Evolutionary conservation across 495 filamentous ascomycete genomes (phyloP).

Genomic region (Podospora sp.): DNA sequence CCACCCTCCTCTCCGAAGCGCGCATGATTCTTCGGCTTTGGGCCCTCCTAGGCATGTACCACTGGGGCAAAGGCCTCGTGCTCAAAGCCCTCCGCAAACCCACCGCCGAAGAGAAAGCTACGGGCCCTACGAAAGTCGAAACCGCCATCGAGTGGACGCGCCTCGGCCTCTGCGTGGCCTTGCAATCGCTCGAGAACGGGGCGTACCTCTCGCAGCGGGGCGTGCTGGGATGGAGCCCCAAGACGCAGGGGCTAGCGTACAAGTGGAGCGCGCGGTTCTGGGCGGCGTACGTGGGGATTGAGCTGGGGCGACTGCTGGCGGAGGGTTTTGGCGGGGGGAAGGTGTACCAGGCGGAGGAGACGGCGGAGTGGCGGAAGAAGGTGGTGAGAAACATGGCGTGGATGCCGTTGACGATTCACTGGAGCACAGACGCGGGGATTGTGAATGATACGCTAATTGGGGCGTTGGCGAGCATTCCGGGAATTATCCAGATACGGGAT

Average conservation of each 20-base stretch:
- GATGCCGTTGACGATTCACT: conserved; percentile 71
- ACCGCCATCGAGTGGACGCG: conserved; percentile 66
- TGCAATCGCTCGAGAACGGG: conserved; percentile 82
- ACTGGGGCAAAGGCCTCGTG: conserved; percentile 64
- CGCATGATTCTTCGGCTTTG: conserved; percentile 77
- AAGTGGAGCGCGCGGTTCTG: conserved; percentile 80
- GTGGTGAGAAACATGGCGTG: conserved; percentile 55
- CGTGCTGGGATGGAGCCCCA: conserved; percentile 61
- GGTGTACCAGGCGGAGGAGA: conserved; percentile 48
- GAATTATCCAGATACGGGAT: conserved; percentile 67
- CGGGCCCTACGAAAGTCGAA: conserved; percentile 38
- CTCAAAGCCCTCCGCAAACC: conserved; percentile 26
- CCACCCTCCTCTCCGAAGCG: conserved; percentile 60
- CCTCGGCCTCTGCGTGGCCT: conserved; percentile 63
- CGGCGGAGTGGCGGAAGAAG: conserved; percentile 47
- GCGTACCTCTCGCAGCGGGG: conserved; percentile 74
- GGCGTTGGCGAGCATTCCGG: conserved; percentile 65
- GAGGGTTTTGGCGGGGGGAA: conserved; percentile 44
- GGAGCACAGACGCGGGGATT: conserved; percentile 72
- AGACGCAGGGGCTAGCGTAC: conserved; percentile 58
- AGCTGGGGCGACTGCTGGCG: conserved; percentile 66
- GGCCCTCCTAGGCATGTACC: conserved; percentile 76
- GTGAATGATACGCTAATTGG: conserved; percentile 63
- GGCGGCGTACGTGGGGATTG: conserved; percentile 74
- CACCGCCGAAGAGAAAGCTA: conserved; percentile 21